These are phyloP conservation scores for Saccharomycopsis microspora DNA, from an alignment of 805 yeast species.

Conservation along the genomic window DNA sequence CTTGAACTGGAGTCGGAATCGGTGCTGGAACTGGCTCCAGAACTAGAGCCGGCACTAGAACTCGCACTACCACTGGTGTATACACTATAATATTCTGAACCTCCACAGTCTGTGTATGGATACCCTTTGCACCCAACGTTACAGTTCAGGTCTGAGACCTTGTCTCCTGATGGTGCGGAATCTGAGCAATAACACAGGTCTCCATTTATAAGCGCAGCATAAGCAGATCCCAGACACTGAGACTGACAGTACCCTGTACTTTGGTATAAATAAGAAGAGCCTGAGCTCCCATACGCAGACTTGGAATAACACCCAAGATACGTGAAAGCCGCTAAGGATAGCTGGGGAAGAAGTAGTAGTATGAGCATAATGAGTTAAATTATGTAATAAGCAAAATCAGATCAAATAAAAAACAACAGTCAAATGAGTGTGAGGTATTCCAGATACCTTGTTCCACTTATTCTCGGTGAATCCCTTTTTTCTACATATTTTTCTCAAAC, in stretches of 20 bases:
- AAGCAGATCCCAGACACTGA: slow-evolving; percentile 26
- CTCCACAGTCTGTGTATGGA: slow-evolving; percentile 54
- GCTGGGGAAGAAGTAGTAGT: too few relatives aligned
- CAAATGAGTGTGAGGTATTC: too few relatives aligned
- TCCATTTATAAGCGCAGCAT: slow-evolving; percentile 29
- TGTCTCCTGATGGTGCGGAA: slow-evolving; percentile 50
- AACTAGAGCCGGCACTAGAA: slow-evolving; percentile 1
- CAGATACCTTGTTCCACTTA: too few relatives aligned
- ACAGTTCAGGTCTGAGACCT: slow-evolving; percentile 38
- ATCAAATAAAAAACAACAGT: too few relatives aligned
- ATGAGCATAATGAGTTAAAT: too few relatives aligned
- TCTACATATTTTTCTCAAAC: too few relatives aligned
- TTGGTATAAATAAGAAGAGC: slow-evolving; percentile 30
- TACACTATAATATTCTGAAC: slow-evolving; percentile 35
- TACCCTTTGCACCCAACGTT: slow-evolving; percentile 46
- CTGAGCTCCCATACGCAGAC: slow-evolving; percentile 21
- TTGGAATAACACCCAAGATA: slow-evolving; percentile 27
- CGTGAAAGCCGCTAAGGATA: slow-evolving; percentile 14
- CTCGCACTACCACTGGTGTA: slow-evolving; percentile 27
- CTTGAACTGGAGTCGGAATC: slow-evolving; percentile 4
- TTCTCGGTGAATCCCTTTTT: too few relatives aligned
- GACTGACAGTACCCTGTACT: slow-evolving; percentile 23
- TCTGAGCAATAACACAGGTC: slow-evolving; percentile 31
- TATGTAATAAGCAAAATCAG: too few relatives aligned
- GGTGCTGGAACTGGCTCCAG: slow-evolving; percentile 3